Evolutionary conservation across 1,139 yeast species (phyloP), one percentile per base, ranked within the genome.

Genomic region (Yamadazyma membranifaciens): DNA sequence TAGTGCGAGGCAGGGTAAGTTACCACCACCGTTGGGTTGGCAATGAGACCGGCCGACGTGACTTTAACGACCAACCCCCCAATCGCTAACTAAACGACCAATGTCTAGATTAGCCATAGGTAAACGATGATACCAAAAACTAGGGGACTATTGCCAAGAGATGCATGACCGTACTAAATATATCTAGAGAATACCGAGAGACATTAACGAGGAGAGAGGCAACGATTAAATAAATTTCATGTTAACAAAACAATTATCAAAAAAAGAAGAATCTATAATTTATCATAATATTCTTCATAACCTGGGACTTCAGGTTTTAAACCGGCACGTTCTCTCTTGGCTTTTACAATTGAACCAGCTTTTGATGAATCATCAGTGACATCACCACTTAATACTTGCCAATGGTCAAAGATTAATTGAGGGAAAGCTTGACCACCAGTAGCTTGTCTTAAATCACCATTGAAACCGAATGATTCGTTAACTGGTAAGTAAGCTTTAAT

Each of bases 371-470:
- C 83, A 77, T 92, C 98, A 60, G 87, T 76, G 69, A 95, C 95
- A 74, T 88, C 94, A 75, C 97, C 96, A 59, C 69, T 65, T 80
- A 92, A 78, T 63, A 86, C 73, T 57, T 88, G 80, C 98, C 98
- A 92, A 75, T 92, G 98, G 74, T 91, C 98, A 77, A 92, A 92
- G 75, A 92, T 92, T 95, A 92, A 83, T 81, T 91, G 98, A 79
- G 98, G 98, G 98, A 92, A 92, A 73, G 98, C 98, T 83, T 92
- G 98, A 77, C 98, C 98, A 87, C 97, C 97, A 66, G 98, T 92
- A 67, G 98, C 96, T 80, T 91, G 97, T 84, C 98, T 89, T 71
- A 92, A 87, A 68, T 89, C 96, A 79, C 95, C 92, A 64, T 96
- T 86, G 96, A 92, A 92, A 86, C 98, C 98, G 84, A 92, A 92